A percentile compares a stretch with the other conserved stretches of the same genome.
Evolutionary conservation across 306 rosid species (phyloP).

Genomic region (Cicer pinnatifidum): DNA sequence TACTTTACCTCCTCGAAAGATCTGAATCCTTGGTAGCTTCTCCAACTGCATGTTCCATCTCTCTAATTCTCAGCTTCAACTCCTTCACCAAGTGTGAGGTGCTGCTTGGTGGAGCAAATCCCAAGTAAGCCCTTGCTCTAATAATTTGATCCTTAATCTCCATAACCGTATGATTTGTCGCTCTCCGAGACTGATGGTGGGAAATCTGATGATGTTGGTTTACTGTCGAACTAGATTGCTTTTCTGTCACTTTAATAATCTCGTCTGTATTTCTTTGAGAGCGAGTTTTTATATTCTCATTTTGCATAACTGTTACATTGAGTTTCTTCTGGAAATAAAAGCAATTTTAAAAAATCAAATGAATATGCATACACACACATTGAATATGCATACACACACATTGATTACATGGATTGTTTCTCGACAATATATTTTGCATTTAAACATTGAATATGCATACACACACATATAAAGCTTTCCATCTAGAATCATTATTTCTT

Average conservation of each 20-base stretch:
- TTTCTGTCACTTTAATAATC: constrained; percentile 43
- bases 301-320: constrained; percentile 46
- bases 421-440: constrained; percentile 23
- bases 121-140: constrained; percentile 82
- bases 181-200: constrained; percentile 45
- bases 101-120: constrained; percentile 68
- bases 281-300: constrained; percentile 44
- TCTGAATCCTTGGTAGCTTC: constrained; percentile 72
- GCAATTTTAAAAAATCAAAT: constrained; percentile 15
- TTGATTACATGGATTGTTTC: constrained; percentile 30
- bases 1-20: constrained; percentile 72
- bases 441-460: not conserved
- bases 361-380: too few relatives aligned
- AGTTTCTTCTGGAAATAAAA: constrained; percentile 55
- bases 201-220: constrained; percentile 46
- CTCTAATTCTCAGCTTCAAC: constrained; percentile 76
- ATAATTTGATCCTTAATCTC: constrained; percentile 88
- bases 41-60: constrained; percentile 73
- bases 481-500: constrained; percentile 26
- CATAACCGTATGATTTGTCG: constrained; percentile 56
- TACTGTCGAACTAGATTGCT: constrained; percentile 43
- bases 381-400: too few relatives aligned
- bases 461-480: constrained; percentile 17
- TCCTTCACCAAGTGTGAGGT: constrained; percentile 77
- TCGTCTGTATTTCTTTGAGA: constrained; percentile 44